A percentile compares a stretch with the other conserved stretches of the same genome.
Conservation (phyloP, 441 rosid genomes). For the Viola pubescens region DNA sequence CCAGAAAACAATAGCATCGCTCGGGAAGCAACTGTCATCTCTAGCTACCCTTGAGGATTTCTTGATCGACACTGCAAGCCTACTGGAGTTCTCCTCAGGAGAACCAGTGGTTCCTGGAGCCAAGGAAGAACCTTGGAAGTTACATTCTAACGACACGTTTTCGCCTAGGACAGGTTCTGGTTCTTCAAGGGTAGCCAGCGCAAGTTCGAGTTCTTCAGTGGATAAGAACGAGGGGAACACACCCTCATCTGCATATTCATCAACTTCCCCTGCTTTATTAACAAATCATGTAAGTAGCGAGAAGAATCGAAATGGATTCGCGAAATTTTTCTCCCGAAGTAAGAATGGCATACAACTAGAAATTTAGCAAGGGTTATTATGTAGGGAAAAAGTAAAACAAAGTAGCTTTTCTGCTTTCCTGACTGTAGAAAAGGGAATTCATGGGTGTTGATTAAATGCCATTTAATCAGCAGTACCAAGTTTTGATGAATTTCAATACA, state of each 20-base stretch:
- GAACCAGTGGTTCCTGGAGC: constrained; percentile 22
- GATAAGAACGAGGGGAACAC: constrained; percentile 26
- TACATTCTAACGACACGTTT: constrained; percentile 37
- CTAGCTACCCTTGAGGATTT: constrained; percentile 91
- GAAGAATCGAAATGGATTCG: constrained; percentile 82
- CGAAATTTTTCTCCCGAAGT: constrained; percentile 74
- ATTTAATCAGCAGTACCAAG: constrained; percentile 14
- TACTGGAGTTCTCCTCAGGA: constrained; percentile 34
- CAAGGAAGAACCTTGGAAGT: constrained; percentile 45
- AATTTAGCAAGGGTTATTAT: constrained; percentile 30
- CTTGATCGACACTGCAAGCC: constrained; percentile 58
- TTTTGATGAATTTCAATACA: neutral
- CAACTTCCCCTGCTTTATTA: constrained; percentile 30
- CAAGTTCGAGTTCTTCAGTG: constrained; percentile 19
- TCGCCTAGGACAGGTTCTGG: constrained; percentile 33
- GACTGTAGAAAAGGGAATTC: constrained; percentile 10
- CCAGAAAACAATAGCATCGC: constrained; percentile 82
- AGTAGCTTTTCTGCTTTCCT: neutral
- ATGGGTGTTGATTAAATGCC: constrained; percentile 27
- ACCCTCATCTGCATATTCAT: constrained; percentile 30
- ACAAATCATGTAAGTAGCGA: constrained; percentile 45
- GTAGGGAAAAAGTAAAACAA: constrained; percentile 1
- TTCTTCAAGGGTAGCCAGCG: constrained; percentile 24
- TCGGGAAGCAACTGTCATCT: constrained; percentile 75
- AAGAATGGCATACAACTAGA: constrained; percentile 85